Conservation (phyloP, 116 monocot genomes). For the Iris pallida region DNA sequence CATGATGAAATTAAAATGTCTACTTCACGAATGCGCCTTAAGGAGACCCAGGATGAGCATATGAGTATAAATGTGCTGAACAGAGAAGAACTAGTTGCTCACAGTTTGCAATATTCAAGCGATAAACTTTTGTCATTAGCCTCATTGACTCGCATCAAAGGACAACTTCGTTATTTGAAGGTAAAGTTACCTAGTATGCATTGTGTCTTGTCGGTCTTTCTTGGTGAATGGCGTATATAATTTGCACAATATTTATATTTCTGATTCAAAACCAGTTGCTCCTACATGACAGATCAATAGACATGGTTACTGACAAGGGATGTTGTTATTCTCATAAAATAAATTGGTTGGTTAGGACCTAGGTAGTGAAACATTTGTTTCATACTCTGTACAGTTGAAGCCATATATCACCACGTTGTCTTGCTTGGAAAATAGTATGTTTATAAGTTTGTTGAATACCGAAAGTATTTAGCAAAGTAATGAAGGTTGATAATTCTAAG, state of each 20-base stretch:
- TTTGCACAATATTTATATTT: background rate
- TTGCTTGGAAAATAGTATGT: background rate
- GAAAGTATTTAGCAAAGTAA: no score
- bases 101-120: conserved; percentile 67
- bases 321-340: no score
- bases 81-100: conserved; percentile 62
- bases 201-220: background rate
- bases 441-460: no score
- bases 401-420: background rate
- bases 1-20: conserved; percentile 91
- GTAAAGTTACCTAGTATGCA: conserved; percentile 20
- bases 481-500: no score
- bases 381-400: no score
- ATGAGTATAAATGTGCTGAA: conserved; percentile 55
- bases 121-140: conserved; percentile 70
- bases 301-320: no score
- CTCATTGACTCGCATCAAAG: conserved; percentile 61
- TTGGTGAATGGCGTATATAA: background rate
- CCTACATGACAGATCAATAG: background rate
- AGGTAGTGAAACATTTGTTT: no score
- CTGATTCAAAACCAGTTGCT: background rate
- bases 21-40: conserved; percentile 67
- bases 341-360: no score
- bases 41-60: conserved; percentile 62
- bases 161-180: conserved; percentile 92